Evolutionary conservation across 202 grass and related monocot species (phyloP).

Genomic region (Bolboschoenoplectus hybrid): DNA sequence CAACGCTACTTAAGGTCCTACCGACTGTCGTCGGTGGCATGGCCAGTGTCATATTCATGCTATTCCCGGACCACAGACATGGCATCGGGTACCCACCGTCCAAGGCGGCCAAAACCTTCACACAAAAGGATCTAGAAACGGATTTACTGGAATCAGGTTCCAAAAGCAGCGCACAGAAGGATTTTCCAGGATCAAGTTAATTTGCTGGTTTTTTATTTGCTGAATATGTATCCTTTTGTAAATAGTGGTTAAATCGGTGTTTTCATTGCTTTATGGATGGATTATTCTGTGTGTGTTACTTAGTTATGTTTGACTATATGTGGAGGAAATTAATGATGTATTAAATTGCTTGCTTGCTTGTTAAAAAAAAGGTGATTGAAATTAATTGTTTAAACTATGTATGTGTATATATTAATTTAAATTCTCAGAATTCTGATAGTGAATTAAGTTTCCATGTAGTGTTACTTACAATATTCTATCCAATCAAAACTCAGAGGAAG

Average conservation of each 20-base stretch:
- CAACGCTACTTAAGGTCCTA: conserved; percentile 50
- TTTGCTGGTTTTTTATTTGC: neutral
- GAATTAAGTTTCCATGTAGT: neutral
- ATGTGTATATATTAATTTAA: neutral
- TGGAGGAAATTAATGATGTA: neutral
- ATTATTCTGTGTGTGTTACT: neutral
- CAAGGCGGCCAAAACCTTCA: conserved; percentile 5
- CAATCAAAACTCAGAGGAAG: neutral
- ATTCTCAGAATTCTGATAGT: neutral
- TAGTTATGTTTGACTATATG: neutral
- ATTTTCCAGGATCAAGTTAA: neutral
- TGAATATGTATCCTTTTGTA: neutral
- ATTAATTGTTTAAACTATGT: neutral
- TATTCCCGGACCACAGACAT: conserved; percentile 56
- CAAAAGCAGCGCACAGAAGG: neutral
- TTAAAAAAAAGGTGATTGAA: neutral
- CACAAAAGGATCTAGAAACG: conserved; percentile 6
- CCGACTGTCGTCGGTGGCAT: conserved; percentile 55
- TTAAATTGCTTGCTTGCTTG: neutral
- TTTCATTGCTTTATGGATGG: neutral
- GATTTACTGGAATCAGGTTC: conserved; percentile 20
- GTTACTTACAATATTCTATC: neutral
- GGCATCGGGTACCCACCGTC: conserved; percentile 57
- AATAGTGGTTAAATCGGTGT: neutral
- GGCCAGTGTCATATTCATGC: conserved; percentile 44